Base-by-base conservation (phyloP, 345 rosid species). In the Rhizophora mangle region DNA sequence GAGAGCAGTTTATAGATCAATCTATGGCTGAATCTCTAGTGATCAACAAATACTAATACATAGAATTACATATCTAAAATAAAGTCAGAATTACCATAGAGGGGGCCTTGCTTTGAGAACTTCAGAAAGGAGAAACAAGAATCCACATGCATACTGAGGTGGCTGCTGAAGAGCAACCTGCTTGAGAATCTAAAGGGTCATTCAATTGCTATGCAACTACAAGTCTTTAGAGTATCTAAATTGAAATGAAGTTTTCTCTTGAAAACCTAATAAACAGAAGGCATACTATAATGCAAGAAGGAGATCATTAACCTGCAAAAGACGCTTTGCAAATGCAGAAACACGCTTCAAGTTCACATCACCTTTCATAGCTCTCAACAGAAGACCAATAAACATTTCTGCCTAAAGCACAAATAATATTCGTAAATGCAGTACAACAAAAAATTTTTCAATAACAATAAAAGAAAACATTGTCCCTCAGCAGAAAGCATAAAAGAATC, bases 121-220 rank as follows among this genome's bases (percentile, higher is more conserved):
- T 82, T 95, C 99, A 21, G 99, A 95, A 31, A 95, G 82, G 69
- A 90, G 93, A 83, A 95, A 92, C 62, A 95, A 89, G 82, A 86
- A 95, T 69, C 97, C 99, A 68, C 99, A 92, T 31, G 99, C 89
- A 83, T 83, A 87, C 56, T 92, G 94, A 61, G 99, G 91, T 39
- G 98, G 98, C 83, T 87, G 98, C 74, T 90, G 99, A 68, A 95
- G 88, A 20, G 93, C 92, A 72, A 92, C 94, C 99, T 95, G 85
- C 53, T 71, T 72, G 79, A 77, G 67, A 29, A 75, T 68, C 64
- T 55, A 63, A 71, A 37, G 21, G 19, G 64, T 75, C 63, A 78
- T 55, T 16, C 21, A 31, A 16, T n/a, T 53, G 6, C 32, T 19
- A 24, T n/a, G 26, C 37, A 43, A 37, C 24, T 39, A 51, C 2